A percentile compares a stretch with the other conserved stretches of the same genome.
Evolutionary conservation across 2,329 filamentous ascomycete genomes (phyloP).

Genomic region (Cyphellophora europaea): DNA sequence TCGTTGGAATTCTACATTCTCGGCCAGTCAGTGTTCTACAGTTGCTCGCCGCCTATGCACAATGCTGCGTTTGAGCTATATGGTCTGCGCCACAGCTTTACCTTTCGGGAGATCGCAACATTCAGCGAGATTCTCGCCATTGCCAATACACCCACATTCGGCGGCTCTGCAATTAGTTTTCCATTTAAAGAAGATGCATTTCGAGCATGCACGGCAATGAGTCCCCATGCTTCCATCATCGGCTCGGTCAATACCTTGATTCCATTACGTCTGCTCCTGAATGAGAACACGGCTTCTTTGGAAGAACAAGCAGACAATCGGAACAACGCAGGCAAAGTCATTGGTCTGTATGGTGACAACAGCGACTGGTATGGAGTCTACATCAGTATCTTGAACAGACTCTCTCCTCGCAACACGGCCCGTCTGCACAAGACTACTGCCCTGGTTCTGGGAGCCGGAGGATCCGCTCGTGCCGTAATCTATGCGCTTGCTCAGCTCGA

Average conservation of each 20-base stretch:
- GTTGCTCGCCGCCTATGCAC: conserved; percentile 21
- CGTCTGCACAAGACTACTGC: conserved; percentile 43
- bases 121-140: conserved; percentile 26
- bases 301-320: conserved; percentile 34
- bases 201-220: conserved; percentile 27
- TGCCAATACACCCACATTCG: conserved; percentile 28
- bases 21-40: conserved; percentile 17
- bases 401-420: conserved; percentile 55
- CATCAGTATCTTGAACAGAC: conserved; percentile 53
- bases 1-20: conserved; percentile 18
- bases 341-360: conserved; percentile 55
- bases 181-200: conserved; percentile 31
- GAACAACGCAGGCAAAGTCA: conserved; percentile 56
- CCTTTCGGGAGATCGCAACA: conserved; percentile 25
- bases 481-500: conserved; percentile 56
- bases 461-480: conserved; percentile 31
- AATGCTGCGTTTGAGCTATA: conserved; percentile 18
- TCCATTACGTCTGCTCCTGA: conserved; percentile 25
- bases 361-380: conserved; percentile 75
- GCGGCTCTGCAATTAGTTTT: conserved; percentile 31
- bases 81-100: conserved; percentile 24
- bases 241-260: conserved; percentile 34
- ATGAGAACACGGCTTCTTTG: conserved; percentile 27
- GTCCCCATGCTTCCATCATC: conserved; percentile 31
- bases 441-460: conserved; percentile 54